Evolutionary conservation across 768 basidiomycete species (phyloP).

Genomic region (Favolaschia claudopus): DNA sequence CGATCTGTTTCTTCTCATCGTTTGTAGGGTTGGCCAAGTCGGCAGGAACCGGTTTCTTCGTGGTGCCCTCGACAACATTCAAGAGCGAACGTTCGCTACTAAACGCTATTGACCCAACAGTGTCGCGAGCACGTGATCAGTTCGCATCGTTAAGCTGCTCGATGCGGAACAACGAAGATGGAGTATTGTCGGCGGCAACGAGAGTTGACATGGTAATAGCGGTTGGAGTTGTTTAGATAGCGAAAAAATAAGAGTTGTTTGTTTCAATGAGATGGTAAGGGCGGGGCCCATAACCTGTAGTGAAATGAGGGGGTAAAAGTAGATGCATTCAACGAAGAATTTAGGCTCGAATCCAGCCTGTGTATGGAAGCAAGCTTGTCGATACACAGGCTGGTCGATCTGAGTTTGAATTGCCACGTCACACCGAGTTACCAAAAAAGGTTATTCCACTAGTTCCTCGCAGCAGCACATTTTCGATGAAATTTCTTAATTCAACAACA

Average conservation of each 20-base stretch:
- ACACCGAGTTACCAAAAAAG: no score
- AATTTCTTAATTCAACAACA: no score
- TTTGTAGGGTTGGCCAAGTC: not conserved
- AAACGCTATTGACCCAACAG: constrained; percentile 6
- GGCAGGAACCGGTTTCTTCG: not conserved
- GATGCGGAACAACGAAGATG: constrained; percentile 16
- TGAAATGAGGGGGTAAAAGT: not conserved
- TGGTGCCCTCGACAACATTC: not conserved
- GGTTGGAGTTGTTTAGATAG: not conserved
- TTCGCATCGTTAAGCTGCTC: constrained; percentile 7
- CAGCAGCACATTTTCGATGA: no score
- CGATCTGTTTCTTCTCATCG: not conserved
- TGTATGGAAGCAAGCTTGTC: no score
- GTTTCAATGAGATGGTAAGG: not conserved
- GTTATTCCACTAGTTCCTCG: no score
- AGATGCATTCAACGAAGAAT: not conserved
- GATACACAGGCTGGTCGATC: no score
- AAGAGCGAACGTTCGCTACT: not conserved
- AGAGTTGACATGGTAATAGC: not conserved
- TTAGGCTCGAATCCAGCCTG: no score
- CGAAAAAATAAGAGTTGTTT: not conserved
- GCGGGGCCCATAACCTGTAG: not conserved
- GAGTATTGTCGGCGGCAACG: not conserved
- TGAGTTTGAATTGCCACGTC: no score
- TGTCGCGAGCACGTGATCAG: constrained; percentile 13